phyloP scores from a whole-genome alignment of 169 alveolate species.

The Plasmodium cynomolgi region DNA sequence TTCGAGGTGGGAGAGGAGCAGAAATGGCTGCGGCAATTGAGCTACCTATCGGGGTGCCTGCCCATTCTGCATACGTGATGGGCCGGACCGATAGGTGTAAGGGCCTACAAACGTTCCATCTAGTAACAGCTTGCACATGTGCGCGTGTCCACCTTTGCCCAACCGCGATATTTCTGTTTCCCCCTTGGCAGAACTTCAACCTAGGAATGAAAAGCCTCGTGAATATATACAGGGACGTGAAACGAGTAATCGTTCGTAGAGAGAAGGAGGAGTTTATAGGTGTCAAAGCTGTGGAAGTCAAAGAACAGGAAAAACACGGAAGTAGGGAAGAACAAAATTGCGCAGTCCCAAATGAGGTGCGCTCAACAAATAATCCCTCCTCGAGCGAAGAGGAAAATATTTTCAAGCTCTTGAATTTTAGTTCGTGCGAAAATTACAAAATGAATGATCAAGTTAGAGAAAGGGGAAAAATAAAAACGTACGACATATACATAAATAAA shows the following conservation, averaged over 20 bases:
- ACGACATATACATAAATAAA: slow-evolving; percentile 45
- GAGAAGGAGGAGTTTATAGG: slow-evolving; percentile 2
- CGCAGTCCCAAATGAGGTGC: neutral
- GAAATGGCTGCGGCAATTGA: neutral
- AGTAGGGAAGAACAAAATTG: slow-evolving; percentile 15
- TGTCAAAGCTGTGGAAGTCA: slow-evolving; percentile 9
- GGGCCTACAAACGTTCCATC: neutral
- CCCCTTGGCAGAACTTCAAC: slow-evolving; percentile 32
- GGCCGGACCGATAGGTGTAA: neutral
- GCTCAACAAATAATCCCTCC: slow-evolving; percentile 3
- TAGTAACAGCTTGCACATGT: neutral
- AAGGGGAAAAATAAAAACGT: neutral
- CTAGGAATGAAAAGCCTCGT: slow-evolving; percentile 44
- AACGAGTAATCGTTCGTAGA: slow-evolving; percentile 11
- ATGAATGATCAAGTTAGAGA: slow-evolving; percentile 2
- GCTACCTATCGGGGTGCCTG: neutral
- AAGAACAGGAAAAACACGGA: neutral
- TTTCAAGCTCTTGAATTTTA: slow-evolving; percentile 41
- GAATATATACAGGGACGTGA: slow-evolving; percentile 36
- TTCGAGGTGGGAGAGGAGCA: slow-evolving; percentile 22
- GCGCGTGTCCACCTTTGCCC: neutral
- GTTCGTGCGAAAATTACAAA: slow-evolving; percentile 21
- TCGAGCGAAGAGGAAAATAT: slow-evolving; percentile 53
- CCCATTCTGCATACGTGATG: neutral
- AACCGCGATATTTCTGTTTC: neutral